phyloP scores from a whole-genome alignment of 352 stramenopile species.

The Phytophthora ohioensis region DNA sequence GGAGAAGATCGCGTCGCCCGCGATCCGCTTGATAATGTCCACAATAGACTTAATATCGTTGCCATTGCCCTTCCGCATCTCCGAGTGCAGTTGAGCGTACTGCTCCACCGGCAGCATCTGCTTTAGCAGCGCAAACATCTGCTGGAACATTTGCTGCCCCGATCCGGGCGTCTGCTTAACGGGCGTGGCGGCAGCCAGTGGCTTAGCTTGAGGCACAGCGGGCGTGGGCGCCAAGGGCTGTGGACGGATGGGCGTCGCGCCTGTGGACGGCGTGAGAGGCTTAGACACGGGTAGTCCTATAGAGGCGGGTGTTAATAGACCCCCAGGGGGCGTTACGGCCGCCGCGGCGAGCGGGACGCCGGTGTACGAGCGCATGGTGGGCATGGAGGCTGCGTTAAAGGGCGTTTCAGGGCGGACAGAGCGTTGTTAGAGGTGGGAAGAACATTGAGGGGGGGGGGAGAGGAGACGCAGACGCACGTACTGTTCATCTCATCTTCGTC shows the following conservation, averaged over 20 bases:
- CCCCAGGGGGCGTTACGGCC: slow-evolving; percentile 33
- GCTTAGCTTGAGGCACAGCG: slow-evolving; percentile 4
- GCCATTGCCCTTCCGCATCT: slow-evolving; percentile 85
- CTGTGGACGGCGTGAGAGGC: slow-evolving; percentile 14
- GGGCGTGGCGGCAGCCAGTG: slow-evolving; percentile 7
- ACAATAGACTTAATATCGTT: slow-evolving; percentile 91
- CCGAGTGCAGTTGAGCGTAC: slow-evolving; percentile 81
- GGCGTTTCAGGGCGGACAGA: slow-evolving; percentile 16
- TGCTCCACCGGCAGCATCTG: slow-evolving; percentile 87
- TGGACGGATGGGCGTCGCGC: slow-evolving; percentile 28
- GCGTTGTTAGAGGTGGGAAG: slow-evolving; percentile 15
- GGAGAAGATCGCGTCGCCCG: slow-evolving; percentile 82
- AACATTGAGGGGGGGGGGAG: not conserved
- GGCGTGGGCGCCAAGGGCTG: slow-evolving; percentile 22
- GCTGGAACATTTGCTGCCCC: slow-evolving; percentile 87
- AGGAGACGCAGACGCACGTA: slow-evolving; percentile 44
- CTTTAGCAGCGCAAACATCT: slow-evolving; percentile 88
- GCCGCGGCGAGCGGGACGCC: slow-evolving; percentile 37
- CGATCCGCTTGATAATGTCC: slow-evolving; percentile 89
- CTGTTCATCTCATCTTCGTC: slow-evolving; percentile 78
- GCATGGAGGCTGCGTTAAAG: slow-evolving; percentile 28
- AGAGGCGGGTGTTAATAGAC: slow-evolving; percentile 30
- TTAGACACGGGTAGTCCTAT: slow-evolving; percentile 12
- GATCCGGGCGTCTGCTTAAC: slow-evolving; percentile 62
- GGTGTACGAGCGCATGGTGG: slow-evolving; percentile 51